Evolutionary conservation across 805 yeast species (phyloP).

Genomic region (Spathaspora arborariae): DNA sequence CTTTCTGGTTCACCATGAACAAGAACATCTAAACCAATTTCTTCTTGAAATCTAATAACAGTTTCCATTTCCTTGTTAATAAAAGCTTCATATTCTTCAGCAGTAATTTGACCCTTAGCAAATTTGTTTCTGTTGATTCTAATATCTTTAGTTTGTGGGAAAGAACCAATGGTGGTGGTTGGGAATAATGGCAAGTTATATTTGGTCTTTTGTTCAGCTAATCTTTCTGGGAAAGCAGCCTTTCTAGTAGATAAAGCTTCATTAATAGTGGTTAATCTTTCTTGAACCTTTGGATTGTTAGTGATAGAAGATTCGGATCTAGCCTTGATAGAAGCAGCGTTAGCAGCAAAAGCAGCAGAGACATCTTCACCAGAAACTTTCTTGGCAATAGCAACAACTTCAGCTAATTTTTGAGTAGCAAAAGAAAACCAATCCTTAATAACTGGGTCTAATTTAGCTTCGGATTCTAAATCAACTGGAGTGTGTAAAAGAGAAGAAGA

Average conservation of each 20-base stretch:
- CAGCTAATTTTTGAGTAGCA: conserved; percentile 92
- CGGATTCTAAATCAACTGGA: conserved; percentile 93
- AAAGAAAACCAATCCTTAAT: conserved; percentile 98
- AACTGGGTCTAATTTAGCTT: conserved; percentile 84
- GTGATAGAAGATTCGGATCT: conserved; percentile 86
- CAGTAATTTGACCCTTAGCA: conserved; percentile 92
- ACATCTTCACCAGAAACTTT: conserved; percentile 82
- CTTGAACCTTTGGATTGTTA: conserved; percentile 85
- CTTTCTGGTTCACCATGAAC: conserved; percentile 99
- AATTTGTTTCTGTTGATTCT: conserved; percentile 98
- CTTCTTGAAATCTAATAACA: conserved; percentile 99
- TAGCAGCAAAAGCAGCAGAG: conserved; percentile 71
- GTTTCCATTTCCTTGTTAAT: conserved; percentile 94
- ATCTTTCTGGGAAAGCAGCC: conserved; percentile 82
- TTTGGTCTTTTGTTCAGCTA: conserved; percentile 78
- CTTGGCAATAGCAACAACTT: conserved; percentile 89
- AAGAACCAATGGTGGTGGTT: conserved; percentile 99
- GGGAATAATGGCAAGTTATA: conserved; percentile 98
- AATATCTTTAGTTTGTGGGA: conserved; percentile 99
- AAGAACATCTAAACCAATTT: conserved; percentile 94
- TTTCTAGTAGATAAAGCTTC: conserved; percentile 78
- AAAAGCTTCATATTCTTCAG: conserved; percentile 93
- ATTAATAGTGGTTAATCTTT: conserved; percentile 76
- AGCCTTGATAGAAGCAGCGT: conserved; percentile 79
- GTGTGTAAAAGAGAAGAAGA: conserved; percentile 97